Evolutionary conservation across 352 stramenopile genomes (phyloP).

Genomic region (Globisporangium acanthophoron): DNA sequence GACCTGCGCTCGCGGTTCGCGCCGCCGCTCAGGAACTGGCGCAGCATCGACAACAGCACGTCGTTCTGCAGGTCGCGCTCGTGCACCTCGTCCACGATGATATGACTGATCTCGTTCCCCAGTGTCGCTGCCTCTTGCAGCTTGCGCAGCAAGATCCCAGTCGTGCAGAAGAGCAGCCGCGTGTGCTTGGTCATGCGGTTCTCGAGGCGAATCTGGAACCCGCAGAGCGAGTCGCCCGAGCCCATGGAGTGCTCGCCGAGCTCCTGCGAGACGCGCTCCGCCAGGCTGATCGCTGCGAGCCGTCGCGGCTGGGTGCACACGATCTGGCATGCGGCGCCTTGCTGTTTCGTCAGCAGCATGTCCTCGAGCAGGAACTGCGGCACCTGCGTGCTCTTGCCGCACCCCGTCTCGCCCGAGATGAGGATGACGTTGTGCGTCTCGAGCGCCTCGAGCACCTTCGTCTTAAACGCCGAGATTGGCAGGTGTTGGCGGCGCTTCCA

Average conservation of each 20-base stretch:
- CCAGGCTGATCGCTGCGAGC: slow-evolving; percentile 94
- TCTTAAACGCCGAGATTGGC: slow-evolving; percentile 73
- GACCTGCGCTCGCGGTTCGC: slow-evolving; percentile 31
- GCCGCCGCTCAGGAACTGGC: slow-evolving; percentile 64
- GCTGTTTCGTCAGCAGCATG: slow-evolving; percentile 49
- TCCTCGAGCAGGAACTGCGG: slow-evolving; percentile 96
- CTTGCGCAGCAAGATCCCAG: slow-evolving; percentile 90
- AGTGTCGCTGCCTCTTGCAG: slow-evolving; percentile 84
- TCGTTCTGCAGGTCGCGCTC: slow-evolving; percentile 93
- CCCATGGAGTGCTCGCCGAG: slow-evolving; percentile 76
- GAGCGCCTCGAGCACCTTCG: slow-evolving; percentile 79
- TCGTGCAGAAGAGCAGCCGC: slow-evolving; percentile 94
- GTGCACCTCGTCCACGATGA: slow-evolving; percentile 98
- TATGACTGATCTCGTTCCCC: slow-evolving; percentile 87
- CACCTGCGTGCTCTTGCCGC: slow-evolving; percentile 95
- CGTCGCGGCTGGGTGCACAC: slow-evolving; percentile 95
- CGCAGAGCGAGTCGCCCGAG: slow-evolving; percentile 49
- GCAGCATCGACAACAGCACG: slow-evolving; percentile 89
- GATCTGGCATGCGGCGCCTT: slow-evolving; percentile 87
- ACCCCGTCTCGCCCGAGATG: slow-evolving; percentile 94
- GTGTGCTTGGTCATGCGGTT: slow-evolving; percentile 80
- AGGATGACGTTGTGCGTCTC: slow-evolving; percentile 87
- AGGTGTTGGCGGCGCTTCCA: slow-evolving; percentile 46
- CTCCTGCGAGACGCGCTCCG: slow-evolving; percentile 91
- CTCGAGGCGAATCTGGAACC: slow-evolving; percentile 95